Base-by-base conservation (phyloP, 768 basidiomycete species). In the Sporobolomyces pararoseus region DNA sequence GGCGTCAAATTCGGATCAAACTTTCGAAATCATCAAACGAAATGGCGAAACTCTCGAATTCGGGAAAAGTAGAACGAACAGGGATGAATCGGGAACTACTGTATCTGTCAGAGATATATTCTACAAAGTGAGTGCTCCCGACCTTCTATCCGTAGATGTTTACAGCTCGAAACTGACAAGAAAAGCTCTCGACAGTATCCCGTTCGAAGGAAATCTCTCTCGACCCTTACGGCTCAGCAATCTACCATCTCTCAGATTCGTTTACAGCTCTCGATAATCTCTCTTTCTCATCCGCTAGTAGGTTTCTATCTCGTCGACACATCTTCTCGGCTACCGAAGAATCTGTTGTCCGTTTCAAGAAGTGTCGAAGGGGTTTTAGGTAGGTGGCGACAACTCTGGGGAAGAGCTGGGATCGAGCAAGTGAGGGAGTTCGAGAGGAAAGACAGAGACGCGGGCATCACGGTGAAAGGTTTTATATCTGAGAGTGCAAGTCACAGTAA, bases 41-140 rank as follows among this genome's bases (percentile, higher is more conserved):
- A 65, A 51, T n/a, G 73, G 73, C 0, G 42, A 50, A 34, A 44
- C 44, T 19, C 21, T 72, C n/a, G 31, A 34, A 2, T 21, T 31
- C 6, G 74, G 10, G 46, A 47, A 47, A 47, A 47, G 46, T 13
- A 59, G 57, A n/a, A 32, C 19, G 9, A 13, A 25, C 9, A 49
- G 54, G n/a, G 19, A 35, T 13, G 31, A 14, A 9, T 16, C 84
- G 3, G 95, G 95, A 4, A 96, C 94, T 9, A 86, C 85, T 16
- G 88, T 95, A 49, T 87, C 85, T 74, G 82, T 96, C 51, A 86
- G 90, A 27, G 95, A 97, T 78, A 87, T 90, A 4, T 99, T 96
- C 78, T 89, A 88, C 77, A 92, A 90, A 76, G 72, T 70, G 42
- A 14, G 72, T 35, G 9, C 23, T 16, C 7, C 32, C 31, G 16